phyloP scores from a whole-genome alignment of 2,329 filamentous ascomycete genomes.

The Colletotrichum spaethianum region DNA sequence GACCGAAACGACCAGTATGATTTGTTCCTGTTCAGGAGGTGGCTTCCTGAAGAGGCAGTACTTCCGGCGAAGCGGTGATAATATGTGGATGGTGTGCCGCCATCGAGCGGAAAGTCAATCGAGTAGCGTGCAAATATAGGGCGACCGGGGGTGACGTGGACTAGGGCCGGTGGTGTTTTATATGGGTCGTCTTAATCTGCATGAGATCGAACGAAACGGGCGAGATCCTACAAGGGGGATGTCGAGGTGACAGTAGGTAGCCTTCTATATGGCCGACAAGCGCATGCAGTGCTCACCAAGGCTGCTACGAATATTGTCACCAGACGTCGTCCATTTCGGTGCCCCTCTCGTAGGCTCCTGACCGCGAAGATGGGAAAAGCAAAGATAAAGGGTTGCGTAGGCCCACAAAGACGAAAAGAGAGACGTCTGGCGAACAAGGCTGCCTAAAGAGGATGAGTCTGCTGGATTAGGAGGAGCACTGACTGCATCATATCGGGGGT shows the following conservation, averaged over 20 bases:
- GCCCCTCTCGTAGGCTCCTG: not conserved
- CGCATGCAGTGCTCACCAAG: constrained; percentile 5
- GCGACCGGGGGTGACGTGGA: constrained; percentile 11
- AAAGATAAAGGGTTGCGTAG: not conserved
- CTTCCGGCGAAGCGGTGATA: constrained; percentile 16
- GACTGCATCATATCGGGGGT: not conserved
- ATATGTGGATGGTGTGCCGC: constrained; percentile 13
- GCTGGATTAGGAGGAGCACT: constrained; percentile 25
- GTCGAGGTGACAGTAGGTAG: constrained; percentile 2
- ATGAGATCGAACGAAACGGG: constrained; percentile 37
- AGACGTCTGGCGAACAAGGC: constrained; percentile 7
- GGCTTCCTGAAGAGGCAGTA: constrained; percentile 26
- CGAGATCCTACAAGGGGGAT: constrained; percentile 23
- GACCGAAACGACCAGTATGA: not conserved
- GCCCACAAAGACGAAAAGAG: constrained; percentile 17
- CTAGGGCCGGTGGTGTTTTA: constrained; percentile 14
- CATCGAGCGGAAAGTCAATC: constrained; percentile 35
- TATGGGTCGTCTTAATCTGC: constrained; percentile 28
- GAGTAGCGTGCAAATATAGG: constrained; percentile 15
- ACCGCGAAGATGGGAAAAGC: not conserved
- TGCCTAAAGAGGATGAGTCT: constrained; percentile 13
- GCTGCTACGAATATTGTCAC: not conserved
- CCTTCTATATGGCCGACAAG: not conserved
- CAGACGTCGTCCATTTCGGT: not conserved
- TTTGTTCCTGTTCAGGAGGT: constrained; percentile 17